Conservation (phyloP, 495 filamentous ascomycete genomes). For the Astrothelium macrocarpum region DNA sequence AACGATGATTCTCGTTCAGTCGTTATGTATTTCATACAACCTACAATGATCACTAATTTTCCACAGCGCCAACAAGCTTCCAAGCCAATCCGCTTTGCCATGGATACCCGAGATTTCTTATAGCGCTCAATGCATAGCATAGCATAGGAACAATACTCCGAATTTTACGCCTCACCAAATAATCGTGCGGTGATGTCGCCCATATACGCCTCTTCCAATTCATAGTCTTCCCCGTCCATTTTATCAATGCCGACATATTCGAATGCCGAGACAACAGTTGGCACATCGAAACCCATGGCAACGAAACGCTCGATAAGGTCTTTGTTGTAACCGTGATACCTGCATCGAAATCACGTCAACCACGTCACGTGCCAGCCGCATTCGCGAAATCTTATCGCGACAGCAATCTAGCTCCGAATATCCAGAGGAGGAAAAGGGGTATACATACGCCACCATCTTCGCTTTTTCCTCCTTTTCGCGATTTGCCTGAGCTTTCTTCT, state of each 20-base stretch:
- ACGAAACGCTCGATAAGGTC: slow-evolving; percentile 81
- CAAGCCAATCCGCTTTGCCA: too few relatives aligned
- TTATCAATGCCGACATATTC: slow-evolving; percentile 70
- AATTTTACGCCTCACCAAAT: slow-evolving; percentile 49
- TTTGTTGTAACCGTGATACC: slow-evolving; percentile 84
- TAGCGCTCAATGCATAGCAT: background rate
- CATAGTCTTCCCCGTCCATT: slow-evolving; percentile 67
- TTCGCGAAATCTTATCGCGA: slow-evolving; percentile 17
- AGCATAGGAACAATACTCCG: background rate
- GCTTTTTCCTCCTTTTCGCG: slow-evolving; percentile 43
- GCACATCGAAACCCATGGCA: slow-evolving; percentile 90
- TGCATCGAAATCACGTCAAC: slow-evolving; percentile 25
- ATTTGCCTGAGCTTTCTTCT: slow-evolving; percentile 34
- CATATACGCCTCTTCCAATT: slow-evolving; percentile 76
- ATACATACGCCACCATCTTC: slow-evolving; percentile 30
- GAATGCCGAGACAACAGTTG: slow-evolving; percentile 76
- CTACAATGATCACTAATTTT: too few relatives aligned
- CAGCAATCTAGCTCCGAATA: background rate
- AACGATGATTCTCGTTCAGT: background rate
- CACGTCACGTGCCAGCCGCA: slow-evolving; percentile 2
- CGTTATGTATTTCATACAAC: background rate
- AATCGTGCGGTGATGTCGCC: slow-evolving; percentile 80
- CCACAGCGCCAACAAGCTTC: too few relatives aligned
- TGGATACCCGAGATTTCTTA: too few relatives aligned
- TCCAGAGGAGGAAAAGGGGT: background rate